A percentile compares a stretch with the other conserved stretches of the same genome.
Evolutionary conservation across 169 alveolate genomes (phyloP).

Genomic region (Hepatocystis sp.): DNA sequence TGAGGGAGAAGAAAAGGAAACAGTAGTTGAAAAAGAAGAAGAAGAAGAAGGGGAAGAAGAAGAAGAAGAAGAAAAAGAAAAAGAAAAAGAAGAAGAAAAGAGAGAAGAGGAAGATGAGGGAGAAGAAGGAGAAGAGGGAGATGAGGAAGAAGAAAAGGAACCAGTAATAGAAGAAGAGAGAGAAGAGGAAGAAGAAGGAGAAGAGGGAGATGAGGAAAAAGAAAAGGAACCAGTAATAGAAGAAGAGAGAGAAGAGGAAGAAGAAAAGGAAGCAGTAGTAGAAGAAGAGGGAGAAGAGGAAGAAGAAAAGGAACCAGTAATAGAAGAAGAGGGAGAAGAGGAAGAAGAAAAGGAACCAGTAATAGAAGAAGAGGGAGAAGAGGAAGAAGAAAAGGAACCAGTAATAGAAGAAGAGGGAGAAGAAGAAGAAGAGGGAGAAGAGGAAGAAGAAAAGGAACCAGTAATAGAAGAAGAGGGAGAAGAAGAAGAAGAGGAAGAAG

Average conservation of each 20-base stretch:
- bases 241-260: not conserved
- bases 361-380: not conserved
- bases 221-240: not conserved
- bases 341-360: not conserved
- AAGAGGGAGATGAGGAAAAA: not conserved
- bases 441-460: too few relatives aligned
- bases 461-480: too few relatives aligned
- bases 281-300: not conserved
- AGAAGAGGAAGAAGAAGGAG: not conserved
- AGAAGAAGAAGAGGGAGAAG: not conserved
- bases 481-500: too few relatives aligned
- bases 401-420: not conserved
- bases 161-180: not conserved
- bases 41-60: slow-evolving; percentile 9
- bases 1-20: slow-evolving; percentile 2
- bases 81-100: slow-evolving; percentile 8
- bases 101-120: slow-evolving; percentile 14
- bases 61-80: not conserved
- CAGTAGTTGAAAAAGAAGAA: not conserved
- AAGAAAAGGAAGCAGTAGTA: not conserved
- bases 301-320: not conserved
- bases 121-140: not conserved
- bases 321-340: not conserved
- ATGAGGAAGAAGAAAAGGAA: not conserved
- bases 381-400: not conserved